Percentiles rank a stretch among this genome's conserved stretches.
Conservation (phyloP, 805 yeast species). For the Torulaspora maleeae region DNA sequence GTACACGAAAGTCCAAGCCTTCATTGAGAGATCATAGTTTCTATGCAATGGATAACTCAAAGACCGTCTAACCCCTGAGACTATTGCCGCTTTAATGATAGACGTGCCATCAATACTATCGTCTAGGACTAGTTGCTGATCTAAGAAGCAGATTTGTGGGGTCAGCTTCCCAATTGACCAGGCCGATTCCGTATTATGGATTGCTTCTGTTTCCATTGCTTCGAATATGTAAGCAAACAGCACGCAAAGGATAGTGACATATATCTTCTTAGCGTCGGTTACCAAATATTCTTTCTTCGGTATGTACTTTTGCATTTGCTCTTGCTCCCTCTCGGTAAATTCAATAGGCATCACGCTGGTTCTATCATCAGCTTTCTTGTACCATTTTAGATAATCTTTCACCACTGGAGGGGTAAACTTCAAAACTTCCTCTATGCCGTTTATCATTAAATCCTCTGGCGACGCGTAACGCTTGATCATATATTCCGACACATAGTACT, state of each 20-base stretch:
- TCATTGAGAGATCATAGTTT: slow-evolving; percentile 52
- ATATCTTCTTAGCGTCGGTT: slow-evolving; percentile 51
- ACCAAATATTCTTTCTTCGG: slow-evolving; percentile 57
- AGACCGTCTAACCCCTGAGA: slow-evolving; percentile 67
- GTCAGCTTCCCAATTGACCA: slow-evolving; percentile 89
- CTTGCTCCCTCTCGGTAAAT: slow-evolving; percentile 58
- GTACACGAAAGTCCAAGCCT: slow-evolving; percentile 74
- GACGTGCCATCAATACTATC: slow-evolving; percentile 21
- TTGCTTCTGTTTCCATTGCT: slow-evolving; percentile 64
- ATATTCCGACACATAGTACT: slow-evolving; percentile 81
- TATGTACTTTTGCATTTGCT: slow-evolving; percentile 55
- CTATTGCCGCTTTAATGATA: slow-evolving; percentile 47
- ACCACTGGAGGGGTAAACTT: slow-evolving; percentile 51
- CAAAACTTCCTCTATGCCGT: slow-evolving; percentile 42
- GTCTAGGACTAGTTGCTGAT: slow-evolving; percentile 46
- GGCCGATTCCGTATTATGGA: slow-evolving; percentile 75
- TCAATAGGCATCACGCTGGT: slow-evolving; percentile 40
- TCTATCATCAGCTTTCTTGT: slow-evolving; percentile 37
- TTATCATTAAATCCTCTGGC: slow-evolving; percentile 48
- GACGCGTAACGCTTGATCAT: slow-evolving; percentile 52
- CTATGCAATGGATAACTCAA: slow-evolving; percentile 77
- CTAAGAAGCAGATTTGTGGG: slow-evolving; percentile 75
- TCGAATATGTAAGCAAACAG: slow-evolving; percentile 76
- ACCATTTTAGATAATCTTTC: slow-evolving; percentile 45
- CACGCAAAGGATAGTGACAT: slow-evolving; percentile 59